Evolutionary conservation across 352 stramenopile genomes (phyloP).

Genomic region (Globisporangium ultimum): DNA sequence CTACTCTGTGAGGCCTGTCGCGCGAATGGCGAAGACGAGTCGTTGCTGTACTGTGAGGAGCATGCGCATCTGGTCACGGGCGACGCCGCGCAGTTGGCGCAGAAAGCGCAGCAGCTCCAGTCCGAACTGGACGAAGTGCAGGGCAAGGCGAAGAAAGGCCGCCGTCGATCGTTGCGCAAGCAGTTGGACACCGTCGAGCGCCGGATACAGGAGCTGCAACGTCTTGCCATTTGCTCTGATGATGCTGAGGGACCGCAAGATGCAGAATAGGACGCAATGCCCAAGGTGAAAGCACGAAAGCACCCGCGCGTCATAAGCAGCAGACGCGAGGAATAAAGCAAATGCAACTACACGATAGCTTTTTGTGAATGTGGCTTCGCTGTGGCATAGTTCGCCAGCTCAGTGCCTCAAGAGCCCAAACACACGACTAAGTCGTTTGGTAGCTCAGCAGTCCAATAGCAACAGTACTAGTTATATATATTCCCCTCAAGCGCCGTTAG

Average conservation of each 20-base stretch:
- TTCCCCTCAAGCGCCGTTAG: neutral
- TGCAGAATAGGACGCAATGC: neutral
- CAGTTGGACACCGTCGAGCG: slow-evolving; percentile 66
- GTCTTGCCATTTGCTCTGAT: neutral
- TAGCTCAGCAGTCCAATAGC: too few relatives aligned
- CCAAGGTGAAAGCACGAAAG: too few relatives aligned
- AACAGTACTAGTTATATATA: too few relatives aligned
- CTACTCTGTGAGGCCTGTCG: slow-evolving; percentile 61
- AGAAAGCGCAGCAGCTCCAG: slow-evolving; percentile 29
- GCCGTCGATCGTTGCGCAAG: slow-evolving; percentile 75
- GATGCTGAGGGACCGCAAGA: neutral
- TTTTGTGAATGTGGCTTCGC: too few relatives aligned
- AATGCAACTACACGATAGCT: too few relatives aligned
- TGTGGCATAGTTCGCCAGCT: too few relatives aligned
- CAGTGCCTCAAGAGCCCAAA: too few relatives aligned
- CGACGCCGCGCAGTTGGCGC: slow-evolving; percentile 31
- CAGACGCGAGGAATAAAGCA: too few relatives aligned
- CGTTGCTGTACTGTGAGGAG: slow-evolving; percentile 48
- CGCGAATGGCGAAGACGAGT: slow-evolving; percentile 11
- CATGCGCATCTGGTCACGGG: slow-evolving; percentile 53
- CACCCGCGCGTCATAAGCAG: too few relatives aligned
- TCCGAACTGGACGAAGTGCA: slow-evolving; percentile 25
- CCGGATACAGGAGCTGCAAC: slow-evolving; percentile 45
- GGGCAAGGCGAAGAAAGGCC: slow-evolving; percentile 56
- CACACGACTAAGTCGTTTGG: too few relatives aligned